Evolutionary conservation across 1,284 basidiomycete species (phyloP), one percentile per base, ranked within the genome.

Genomic region (Thecaphora frezii): DNA sequence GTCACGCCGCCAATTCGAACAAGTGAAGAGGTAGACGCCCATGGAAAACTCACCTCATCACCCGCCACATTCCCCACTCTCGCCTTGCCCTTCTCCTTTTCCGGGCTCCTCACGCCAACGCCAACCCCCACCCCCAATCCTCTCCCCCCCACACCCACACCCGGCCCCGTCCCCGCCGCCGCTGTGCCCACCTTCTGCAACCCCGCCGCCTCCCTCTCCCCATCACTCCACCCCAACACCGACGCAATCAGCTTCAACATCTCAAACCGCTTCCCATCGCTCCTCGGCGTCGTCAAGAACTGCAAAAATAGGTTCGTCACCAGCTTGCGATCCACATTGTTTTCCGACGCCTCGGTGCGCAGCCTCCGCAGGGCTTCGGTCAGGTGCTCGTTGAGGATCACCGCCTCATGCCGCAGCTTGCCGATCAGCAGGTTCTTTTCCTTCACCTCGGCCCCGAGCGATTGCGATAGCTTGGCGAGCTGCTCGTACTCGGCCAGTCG

Each of bases 331-430:
- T 98, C 94, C 19, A 98, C 94, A 61, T 90, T 94, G 48, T 86
- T 88, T 57, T 91, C 90, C 1, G 89, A 86, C 2, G 90, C 88
- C 58, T 88, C 90, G 66, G 88, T 88, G 36, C 92, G 86, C 43
- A 98, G 83, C 22, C 94, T 86, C 16, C 93, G 88, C n/a, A 99
- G 85, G 0, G 96, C 93, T 80, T 97, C 93, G 68, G 93, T 97
- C 9, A 99, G 84, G 74, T 99, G 94, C 76, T 98, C 94, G 73
- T 98, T 97, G 75, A 94, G 87, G 53, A 97, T 61, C 25, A 76
- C 48, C 16, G 65, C 88, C 85, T 97, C 93, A 75, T 98, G 93
- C 48, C 93, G 85, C 63, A 97, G 82, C 79, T 97, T 97, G 46
- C 89, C 89, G 40, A 97, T 91, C 5, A 94, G 83, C 21, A 92